Conservation (phyloP, 2,329 filamentous ascomycete genomes). For the Fusarium liriodendri region DNA sequence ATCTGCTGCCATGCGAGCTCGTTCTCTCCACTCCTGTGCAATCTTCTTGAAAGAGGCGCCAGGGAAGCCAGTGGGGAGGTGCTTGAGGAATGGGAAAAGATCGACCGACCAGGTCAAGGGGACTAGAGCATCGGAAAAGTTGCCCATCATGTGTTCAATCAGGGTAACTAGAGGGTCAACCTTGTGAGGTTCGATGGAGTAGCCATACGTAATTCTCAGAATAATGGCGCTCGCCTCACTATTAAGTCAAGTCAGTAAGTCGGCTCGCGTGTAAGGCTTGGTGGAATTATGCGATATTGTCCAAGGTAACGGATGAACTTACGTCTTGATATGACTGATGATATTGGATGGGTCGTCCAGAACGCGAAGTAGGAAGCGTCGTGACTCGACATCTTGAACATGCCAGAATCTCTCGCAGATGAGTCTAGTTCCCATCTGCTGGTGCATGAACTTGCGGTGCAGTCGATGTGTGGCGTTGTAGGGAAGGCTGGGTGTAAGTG, state of each 20-base stretch:
- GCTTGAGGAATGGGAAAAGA: slow-evolving; percentile 44
- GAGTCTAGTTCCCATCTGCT: slow-evolving; percentile 43
- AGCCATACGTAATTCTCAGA: slow-evolving; percentile 47
- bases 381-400: slow-evolving; percentile 43
- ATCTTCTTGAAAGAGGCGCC: slow-evolving; percentile 46
- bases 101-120: slow-evolving; percentile 50
- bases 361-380: slow-evolving; percentile 38
- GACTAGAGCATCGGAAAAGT: slow-evolving; percentile 43
- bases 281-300: too few species aligned
- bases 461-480: slow-evolving; percentile 36
- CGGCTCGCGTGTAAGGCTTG: background rate
- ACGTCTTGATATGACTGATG: slow-evolving; percentile 45
- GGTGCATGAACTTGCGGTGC: slow-evolving; percentile 46
- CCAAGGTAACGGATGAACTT: background rate
- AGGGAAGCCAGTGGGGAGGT: slow-evolving; percentile 47
- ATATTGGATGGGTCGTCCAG: slow-evolving; percentile 36
- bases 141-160: slow-evolving; percentile 44
- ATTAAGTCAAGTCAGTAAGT: background rate
- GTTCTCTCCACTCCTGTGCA: slow-evolving; percentile 41
- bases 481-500: slow-evolving; percentile 16
- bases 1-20: slow-evolving; percentile 29
- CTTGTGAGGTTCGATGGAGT: slow-evolving; percentile 45
- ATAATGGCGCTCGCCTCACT: slow-evolving; percentile 46
- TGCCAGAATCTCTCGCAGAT: slow-evolving; percentile 25
- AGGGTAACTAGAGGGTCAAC: slow-evolving; percentile 46